These are phyloP conservation scores for Bacidia gigantensis DNA, from an alignment of 495 filamentous ascomycete genomes.

Conservation along the genomic window DNA sequence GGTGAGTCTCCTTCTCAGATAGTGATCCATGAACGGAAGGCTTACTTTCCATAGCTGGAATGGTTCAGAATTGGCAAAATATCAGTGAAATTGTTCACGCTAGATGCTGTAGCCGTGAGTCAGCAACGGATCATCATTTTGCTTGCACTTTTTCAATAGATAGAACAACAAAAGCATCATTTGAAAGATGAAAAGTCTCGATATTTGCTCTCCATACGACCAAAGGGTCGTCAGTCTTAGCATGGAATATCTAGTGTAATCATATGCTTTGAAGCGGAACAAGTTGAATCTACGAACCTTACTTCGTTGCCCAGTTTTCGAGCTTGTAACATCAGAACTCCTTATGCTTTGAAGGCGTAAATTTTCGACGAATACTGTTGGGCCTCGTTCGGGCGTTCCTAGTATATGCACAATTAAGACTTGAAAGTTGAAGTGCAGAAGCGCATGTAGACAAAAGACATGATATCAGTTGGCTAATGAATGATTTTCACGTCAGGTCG, in stretches of 20 bases:
- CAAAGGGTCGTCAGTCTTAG: constrained; percentile 66
- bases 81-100: neutral
- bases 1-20: constrained; percentile 36
- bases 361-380: no score
- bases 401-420: no score
- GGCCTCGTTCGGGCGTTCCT: no score
- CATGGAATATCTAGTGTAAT: constrained; percentile 73
- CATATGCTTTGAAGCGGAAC: constrained; percentile 37
- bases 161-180: constrained; percentile 42
- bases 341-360: no score
- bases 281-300: no score
- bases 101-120: constrained; percentile 18
- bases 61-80: constrained; percentile 7
- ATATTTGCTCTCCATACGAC: constrained; percentile 59
- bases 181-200: constrained; percentile 93
- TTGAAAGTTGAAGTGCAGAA: no score
- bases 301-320: no score
- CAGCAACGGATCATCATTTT: neutral
- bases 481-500: no score
- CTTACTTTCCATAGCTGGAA: constrained; percentile 13
- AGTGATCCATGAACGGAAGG: constrained; percentile 10
- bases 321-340: no score
- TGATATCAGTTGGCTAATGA: no score
- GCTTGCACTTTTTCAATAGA: neutral
- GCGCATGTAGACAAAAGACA: no score